Conservation (phyloP, 1,284 basidiomycete species). For the Ustilago nuda region DNA sequence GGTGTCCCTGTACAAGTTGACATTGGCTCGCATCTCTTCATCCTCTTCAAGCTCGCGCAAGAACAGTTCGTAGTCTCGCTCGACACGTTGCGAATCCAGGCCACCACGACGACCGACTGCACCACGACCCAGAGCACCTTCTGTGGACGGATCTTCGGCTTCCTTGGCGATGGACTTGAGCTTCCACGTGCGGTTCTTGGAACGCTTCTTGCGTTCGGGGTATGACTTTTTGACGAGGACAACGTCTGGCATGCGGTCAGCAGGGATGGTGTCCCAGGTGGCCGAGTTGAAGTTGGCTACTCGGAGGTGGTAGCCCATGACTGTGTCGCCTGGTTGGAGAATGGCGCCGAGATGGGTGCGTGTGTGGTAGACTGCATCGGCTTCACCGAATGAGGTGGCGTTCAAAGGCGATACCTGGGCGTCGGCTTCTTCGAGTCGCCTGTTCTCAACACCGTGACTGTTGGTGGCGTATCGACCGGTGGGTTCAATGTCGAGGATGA, state of each 20-base stretch:
- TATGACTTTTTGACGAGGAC: slow-evolving; percentile 95
- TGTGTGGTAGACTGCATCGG: slow-evolving; percentile 90
- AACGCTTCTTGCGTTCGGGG: slow-evolving; percentile 93
- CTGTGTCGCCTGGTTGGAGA: slow-evolving; percentile 93
- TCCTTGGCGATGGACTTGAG: slow-evolving; percentile 95
- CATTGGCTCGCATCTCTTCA: slow-evolving; percentile 85
- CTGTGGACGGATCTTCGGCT: slow-evolving; percentile 73
- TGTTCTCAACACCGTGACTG: slow-evolving; percentile 49
- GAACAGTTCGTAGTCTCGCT: slow-evolving; percentile 96
- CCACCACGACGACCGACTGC: slow-evolving; percentile 90
- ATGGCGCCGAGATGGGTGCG: slow-evolving; percentile 95
- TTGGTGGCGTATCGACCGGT: slow-evolving; percentile 64
- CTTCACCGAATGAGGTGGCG: slow-evolving; percentile 74
- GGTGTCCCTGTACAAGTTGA: slow-evolving; percentile 86
- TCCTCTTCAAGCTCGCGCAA: slow-evolving; percentile 95
- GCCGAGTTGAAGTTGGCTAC: slow-evolving; percentile 93
- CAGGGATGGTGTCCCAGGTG: slow-evolving; percentile 79
- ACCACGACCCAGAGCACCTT: slow-evolving; percentile 75
- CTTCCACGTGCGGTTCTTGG: slow-evolving; percentile 85
- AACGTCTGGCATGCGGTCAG: slow-evolving; percentile 84
- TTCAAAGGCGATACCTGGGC: slow-evolving; percentile 90
- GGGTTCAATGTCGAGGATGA: slow-evolving; percentile 91
- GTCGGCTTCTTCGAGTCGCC: slow-evolving; percentile 75
- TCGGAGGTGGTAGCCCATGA: slow-evolving; percentile 88
- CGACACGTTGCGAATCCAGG: slow-evolving; percentile 90